Conservation (phyloP, 805 yeast species). For the Candida broadrunensis region DNA sequence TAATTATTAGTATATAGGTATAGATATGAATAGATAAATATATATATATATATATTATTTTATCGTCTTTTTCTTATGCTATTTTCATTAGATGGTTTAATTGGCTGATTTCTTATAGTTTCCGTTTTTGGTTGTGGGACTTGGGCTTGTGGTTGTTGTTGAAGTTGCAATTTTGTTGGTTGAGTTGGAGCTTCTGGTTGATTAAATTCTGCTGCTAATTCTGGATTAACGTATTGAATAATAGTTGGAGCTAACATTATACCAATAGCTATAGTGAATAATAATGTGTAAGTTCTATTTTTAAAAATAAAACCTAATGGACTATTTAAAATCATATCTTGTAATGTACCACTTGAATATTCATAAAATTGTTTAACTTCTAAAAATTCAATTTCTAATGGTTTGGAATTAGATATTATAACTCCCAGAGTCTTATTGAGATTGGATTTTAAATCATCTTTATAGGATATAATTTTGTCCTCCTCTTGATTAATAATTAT, state of each 20-base stretch:
- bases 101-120: neutral
- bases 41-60: neutral
- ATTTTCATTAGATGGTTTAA: constrained; percentile 2
- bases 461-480: constrained; percentile 16
- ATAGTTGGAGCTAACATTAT: constrained; percentile 32
- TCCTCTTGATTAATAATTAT: constrained; percentile 16
- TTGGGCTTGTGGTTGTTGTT: constrained; percentile 1
- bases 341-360: constrained; percentile 23
- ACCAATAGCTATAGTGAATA: constrained; percentile 24
- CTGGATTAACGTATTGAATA: constrained; percentile 30
- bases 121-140: neutral
- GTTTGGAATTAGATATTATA: constrained; percentile 9
- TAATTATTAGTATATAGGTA: constrained; percentile 4
- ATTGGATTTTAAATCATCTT: constrained; percentile 14
- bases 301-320: constrained; percentile 42
- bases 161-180: neutral
- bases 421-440: constrained; percentile 17
- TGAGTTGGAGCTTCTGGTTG: neutral
- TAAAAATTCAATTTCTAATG: constrained; percentile 18
- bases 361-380: constrained; percentile 33
- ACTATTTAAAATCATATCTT: constrained; percentile 32
- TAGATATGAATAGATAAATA: neutral
- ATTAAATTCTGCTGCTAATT: constrained; percentile 28
- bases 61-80: constrained; percentile 3
- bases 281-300: constrained; percentile 30